Evolutionary conservation across 306 rosid genomes (phyloP).

Genomic region (Lotus japonicus): DNA sequence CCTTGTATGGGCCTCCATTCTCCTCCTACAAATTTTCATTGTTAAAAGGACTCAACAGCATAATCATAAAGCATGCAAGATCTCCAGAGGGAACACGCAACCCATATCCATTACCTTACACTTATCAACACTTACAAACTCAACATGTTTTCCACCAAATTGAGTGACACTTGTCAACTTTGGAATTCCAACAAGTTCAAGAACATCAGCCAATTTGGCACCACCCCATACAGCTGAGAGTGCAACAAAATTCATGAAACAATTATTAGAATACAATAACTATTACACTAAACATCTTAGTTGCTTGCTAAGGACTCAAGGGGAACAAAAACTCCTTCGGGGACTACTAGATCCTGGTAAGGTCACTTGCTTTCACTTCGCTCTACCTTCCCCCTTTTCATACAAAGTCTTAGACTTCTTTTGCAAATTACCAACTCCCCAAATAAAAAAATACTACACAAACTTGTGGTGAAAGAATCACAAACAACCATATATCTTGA

Average conservation of each 20-base stretch:
- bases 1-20: slow-evolving; percentile 96
- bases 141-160: slow-evolving; percentile 87
- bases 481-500: background rate
- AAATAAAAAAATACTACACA: background rate
- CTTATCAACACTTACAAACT: slow-evolving; percentile 82
- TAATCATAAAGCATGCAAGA: background rate
- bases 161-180: slow-evolving; percentile 48
- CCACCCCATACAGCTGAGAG: slow-evolving; percentile 90
- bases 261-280: background rate
- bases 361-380: background rate
- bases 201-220: slow-evolving; percentile 80
- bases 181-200: slow-evolving; percentile 79
- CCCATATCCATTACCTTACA: slow-evolving; percentile 64
- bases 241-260: slow-evolving; percentile 4
- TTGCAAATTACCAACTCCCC: background rate
- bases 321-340: background rate
- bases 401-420: background rate
- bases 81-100: background rate
- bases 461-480: background rate
- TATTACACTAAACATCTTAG: slow-evolving; percentile 6
- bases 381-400: background rate
- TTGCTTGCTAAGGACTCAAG: slow-evolving; percentile 5
- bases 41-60: slow-evolving; percentile 10
- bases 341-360: background rate
- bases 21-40: slow-evolving; percentile 57